phyloP scores from a whole-genome alignment of 192 early-diverging fungal genomes.

The Dispira parvispora region DNA sequence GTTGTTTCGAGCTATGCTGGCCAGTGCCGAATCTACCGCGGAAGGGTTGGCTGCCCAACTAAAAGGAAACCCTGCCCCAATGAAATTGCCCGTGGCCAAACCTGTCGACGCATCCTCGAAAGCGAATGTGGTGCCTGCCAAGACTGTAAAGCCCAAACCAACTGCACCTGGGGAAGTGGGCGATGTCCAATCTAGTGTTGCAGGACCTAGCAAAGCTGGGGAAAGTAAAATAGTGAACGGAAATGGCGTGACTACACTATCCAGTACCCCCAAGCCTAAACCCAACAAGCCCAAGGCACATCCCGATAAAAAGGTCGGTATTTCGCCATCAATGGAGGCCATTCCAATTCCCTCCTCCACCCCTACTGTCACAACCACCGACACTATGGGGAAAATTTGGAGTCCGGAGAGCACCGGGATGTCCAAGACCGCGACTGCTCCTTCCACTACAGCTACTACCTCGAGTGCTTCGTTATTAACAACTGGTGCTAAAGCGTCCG shows the following conservation, averaged over 20 bases:
- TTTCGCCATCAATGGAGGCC: not conserved
- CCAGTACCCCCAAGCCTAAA: not conserved
- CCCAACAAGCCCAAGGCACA: not conserved
- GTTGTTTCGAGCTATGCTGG: conserved; percentile 5
- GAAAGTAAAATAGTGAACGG: not conserved
- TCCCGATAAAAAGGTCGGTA: not conserved
- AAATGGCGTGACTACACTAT: not conserved
- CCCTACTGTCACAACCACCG: not conserved
- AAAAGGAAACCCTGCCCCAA: not conserved
- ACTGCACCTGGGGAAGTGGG: not conserved
- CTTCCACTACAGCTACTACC: not conserved
- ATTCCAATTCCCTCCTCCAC: not conserved
- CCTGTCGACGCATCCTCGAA: not conserved
- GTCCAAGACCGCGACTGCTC: not conserved
- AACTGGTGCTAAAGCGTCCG: not conserved
- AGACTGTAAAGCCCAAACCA: not conserved
- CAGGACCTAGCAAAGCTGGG: not conserved
- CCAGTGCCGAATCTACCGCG: not conserved
- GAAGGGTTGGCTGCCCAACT: not conserved
- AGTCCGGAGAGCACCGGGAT: not conserved
- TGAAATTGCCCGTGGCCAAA: not conserved
- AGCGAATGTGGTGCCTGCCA: not conserved
- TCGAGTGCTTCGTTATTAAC: not conserved
- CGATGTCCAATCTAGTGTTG: not conserved
- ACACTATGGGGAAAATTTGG: not conserved